A percentile compares a stretch with the other conserved stretches of the same genome.
Evolutionary conservation across 306 rosid genomes (phyloP).

Genomic region (Prunus persica): Prunus_persica_NCBIv2 NC_034009.1:8858001-8858500

Average conservation of each 20-base stretch:
- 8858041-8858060: background rate
- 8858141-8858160: slow-evolving; percentile 12
- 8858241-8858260: background rate
- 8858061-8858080: background rate
- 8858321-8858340: background rate
- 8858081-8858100: background rate
- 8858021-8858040: slow-evolving; percentile 97
- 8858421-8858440: background rate
- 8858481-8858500: background rate
- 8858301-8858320: background rate
- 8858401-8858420: background rate
- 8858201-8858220: background rate
- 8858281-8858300: background rate
- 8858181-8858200: background rate
- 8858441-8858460: background rate
- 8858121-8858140: background rate
- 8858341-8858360: background rate
- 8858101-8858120: too few species aligned
- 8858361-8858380: too few species aligned
- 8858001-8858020: slow-evolving; percentile 99
- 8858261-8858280: background rate
- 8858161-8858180: background rate
- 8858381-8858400: too few species aligned
- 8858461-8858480: background rate
- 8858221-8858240: background rate